Base-by-base conservation (phyloP, 108 stramenopile genomes). In the Discostella pseudostelligera region DNA sequence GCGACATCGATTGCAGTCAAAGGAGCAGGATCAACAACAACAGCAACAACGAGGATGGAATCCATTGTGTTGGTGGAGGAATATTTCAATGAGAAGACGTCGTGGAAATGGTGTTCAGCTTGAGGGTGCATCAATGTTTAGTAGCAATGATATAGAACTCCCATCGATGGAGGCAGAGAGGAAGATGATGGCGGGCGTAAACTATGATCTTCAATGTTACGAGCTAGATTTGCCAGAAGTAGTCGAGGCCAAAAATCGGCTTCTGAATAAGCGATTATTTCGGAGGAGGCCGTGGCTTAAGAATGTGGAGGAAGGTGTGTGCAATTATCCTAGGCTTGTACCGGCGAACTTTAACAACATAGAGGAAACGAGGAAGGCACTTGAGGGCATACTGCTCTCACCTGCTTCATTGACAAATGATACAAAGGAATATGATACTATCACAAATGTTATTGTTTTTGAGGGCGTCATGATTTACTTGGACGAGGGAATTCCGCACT, bases 401-500 rank as follows among this genome's bases (percentile, higher is more conserved):
- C 35, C 19, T 3, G 20, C 36, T 10, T 17, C 28, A 39, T 7
- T 35, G 8, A 51, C 17, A 25, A 7, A 44, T 25, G 35, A 39
- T 16, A 39, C 51, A 25, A 49, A 26, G 21, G 19, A 55, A 2
- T 28, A 74, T 50, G 43, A 56, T 14, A 22, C 43, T 13, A 76
- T 72, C 74, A 72, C 76, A 19, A 86, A 80, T 12, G 77, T 90
- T 59, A 69, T 87, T 56, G 19, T 90, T 8, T 82, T 86, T 59
- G 89, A 90, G 62, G 89, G 85, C 2, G 89, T 90, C 37, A 80
- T 90, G 80, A 90, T 90, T 42, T 90, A 85, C 70, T 71, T 90
- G 17, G 69, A 90, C 55, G 74, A 81, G 17, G 87, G 82, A 20
- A 45, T 84, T 32, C 89, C 87, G 0, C 73, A 69, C 59, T 42